Conservation (phyloP, 805 yeast species). For the Clavispora phyllophila region DNA sequence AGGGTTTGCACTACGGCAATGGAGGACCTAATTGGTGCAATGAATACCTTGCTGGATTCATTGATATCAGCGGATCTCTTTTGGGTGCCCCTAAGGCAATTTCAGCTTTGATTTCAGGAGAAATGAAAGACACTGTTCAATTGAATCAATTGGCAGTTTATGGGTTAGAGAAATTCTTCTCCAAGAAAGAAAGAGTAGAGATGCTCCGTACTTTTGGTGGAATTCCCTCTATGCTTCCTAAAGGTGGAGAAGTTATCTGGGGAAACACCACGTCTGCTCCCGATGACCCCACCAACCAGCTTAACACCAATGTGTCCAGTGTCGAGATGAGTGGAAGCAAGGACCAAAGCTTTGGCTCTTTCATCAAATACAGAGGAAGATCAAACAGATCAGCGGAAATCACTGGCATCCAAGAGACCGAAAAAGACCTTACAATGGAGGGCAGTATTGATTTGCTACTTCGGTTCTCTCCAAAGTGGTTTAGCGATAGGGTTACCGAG, state of each 20-base stretch:
- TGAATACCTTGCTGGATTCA: constrained; percentile 70
- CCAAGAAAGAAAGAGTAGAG: constrained; percentile 82
- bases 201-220: constrained; percentile 90
- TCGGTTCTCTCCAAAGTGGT: constrained; percentile 73
- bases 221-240: constrained; percentile 90
- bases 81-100: constrained; percentile 94
- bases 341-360: constrained; percentile 60
- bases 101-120: constrained; percentile 91
- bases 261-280: constrained; percentile 68
- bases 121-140: constrained; percentile 96
- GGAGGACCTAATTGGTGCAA: constrained; percentile 93
- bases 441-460: constrained; percentile 65
- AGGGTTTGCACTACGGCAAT: constrained; percentile 74
- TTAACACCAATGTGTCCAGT: constrained; percentile 13
- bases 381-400: constrained; percentile 26
- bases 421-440: constrained; percentile 54
- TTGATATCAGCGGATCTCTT: constrained; percentile 85
- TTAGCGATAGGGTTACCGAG: constrained; percentile 52
- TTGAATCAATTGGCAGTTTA: constrained; percentile 87
- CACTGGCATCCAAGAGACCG: constrained; percentile 3
- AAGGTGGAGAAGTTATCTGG: constrained; percentile 91
- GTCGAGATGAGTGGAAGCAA: constrained; percentile 18
- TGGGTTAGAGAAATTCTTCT: constrained; percentile 90
- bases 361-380: constrained; percentile 56
- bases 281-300: constrained; percentile 50